phyloP scores from a whole-genome alignment of 306 rosid species.

The Sesbania bispinosa region DNA sequence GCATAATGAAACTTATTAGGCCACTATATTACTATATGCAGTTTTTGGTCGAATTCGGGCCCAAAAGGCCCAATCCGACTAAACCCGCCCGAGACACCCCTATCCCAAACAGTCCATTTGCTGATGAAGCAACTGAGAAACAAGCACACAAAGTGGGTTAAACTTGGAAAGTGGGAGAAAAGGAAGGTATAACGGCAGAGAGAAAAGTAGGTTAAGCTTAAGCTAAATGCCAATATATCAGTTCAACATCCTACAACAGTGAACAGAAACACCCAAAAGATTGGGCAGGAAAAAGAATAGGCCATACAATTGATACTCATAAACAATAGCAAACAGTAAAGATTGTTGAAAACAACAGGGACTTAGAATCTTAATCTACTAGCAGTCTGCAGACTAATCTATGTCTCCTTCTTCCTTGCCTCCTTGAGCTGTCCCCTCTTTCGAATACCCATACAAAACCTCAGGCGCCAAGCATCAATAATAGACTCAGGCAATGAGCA shows the following conservation, averaged over 20 bases:
- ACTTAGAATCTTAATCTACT: constrained; percentile 17
- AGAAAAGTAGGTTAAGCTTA: not conserved
- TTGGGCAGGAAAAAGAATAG: constrained; percentile 14
- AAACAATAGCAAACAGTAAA: constrained; percentile 2
- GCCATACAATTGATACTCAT: constrained; percentile 7
- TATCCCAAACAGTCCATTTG: too few relatives aligned
- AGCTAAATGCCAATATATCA: not conserved
- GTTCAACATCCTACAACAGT: not conserved
- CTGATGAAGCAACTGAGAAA: too few relatives aligned
- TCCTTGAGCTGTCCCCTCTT: constrained; percentile 89
- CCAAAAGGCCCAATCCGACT: too few relatives aligned
- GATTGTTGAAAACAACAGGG: not conserved
- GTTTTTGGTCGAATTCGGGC: too few relatives aligned
- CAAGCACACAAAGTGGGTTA: too few relatives aligned
- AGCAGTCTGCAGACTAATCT: constrained; percentile 3
- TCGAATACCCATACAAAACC: constrained; percentile 59
- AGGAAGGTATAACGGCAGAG: not conserved
- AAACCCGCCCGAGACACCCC: too few relatives aligned
- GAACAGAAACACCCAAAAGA: constrained; percentile 5
- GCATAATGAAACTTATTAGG: too few relatives aligned
- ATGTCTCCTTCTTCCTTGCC: constrained; percentile 61
- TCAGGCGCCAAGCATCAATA: constrained; percentile 77
- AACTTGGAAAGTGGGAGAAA: too few relatives aligned
- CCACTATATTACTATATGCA: too few relatives aligned
- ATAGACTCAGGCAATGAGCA: constrained; percentile 54